Evolutionary conservation across 352 stramenopile genomes (phyloP).

Genomic region (Phytophthora melonis): DNA sequence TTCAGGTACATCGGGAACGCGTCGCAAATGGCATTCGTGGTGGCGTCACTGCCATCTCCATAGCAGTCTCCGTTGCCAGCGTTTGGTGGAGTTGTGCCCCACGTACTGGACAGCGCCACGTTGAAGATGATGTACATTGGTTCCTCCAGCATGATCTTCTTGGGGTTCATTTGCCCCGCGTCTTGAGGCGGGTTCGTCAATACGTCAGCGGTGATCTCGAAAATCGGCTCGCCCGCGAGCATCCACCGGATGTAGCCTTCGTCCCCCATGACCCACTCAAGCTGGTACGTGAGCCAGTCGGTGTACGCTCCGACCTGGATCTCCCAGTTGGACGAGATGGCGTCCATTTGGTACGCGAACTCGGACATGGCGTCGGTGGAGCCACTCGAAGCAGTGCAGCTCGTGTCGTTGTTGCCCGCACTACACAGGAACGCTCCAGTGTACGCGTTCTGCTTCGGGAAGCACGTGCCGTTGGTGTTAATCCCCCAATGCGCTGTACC

Average conservation of each 20-base stretch:
- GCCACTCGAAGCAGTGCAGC: conserved; percentile 30
- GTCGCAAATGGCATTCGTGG: conserved; percentile 57
- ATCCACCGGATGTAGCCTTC: conserved; percentile 70
- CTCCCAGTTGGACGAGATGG: conserved; percentile 91
- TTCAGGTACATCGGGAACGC: conserved; percentile 71
- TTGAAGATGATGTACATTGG: conserved; percentile 96
- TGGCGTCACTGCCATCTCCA: conserved; percentile 40
- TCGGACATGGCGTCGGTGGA: conserved; percentile 27
- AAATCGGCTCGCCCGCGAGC: conserved; percentile 86
- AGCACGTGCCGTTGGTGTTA: conserved; percentile 70
- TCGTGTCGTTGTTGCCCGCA: conserved; percentile 47
- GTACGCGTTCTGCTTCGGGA: conserved; percentile 62
- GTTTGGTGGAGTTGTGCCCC: conserved; percentile 71
- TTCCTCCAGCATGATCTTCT: conserved; percentile 93
- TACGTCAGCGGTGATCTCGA: conserved; percentile 77
- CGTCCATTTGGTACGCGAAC: conserved; percentile 91
- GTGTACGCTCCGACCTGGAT: conserved; percentile 82
- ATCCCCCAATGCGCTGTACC: conserved; percentile 51
- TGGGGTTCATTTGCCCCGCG: conserved; percentile 60
- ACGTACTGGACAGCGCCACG: conserved; percentile 91
- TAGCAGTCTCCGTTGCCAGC: conserved; percentile 46
- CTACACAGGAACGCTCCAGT: conserved; percentile 59
- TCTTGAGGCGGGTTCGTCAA: conserved; percentile 66
- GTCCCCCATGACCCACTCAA: conserved; percentile 69
- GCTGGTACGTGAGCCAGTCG: conserved; percentile 72